A percentile compares a stretch with the other conserved stretches of the same genome.
phyloP scores from a whole-genome alignment of 140 eudicot genomes.

The Oenanthe javanica region DNA sequence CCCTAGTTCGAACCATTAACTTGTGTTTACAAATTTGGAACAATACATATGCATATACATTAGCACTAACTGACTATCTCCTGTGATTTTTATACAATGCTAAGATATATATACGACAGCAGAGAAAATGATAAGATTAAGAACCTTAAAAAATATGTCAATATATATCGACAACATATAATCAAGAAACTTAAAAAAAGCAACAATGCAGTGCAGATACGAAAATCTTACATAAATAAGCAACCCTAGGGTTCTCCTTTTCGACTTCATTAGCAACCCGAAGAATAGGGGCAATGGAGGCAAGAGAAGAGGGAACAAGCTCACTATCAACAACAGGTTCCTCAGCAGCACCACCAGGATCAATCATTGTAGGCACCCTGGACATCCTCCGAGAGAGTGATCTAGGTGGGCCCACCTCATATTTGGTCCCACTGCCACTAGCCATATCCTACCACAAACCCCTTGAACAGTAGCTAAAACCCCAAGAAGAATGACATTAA shows the following conservation, averaged over 20 bases:
- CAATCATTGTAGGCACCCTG: slow-evolving; percentile 42
- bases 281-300: slow-evolving; percentile 83
- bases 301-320: slow-evolving; percentile 83
- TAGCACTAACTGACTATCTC: too few species aligned
- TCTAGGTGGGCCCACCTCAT: slow-evolving; percentile 38
- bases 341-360: slow-evolving; percentile 32
- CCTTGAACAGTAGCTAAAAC: background rate
- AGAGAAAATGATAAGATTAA: background rate
- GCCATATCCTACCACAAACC: slow-evolving; percentile 38
- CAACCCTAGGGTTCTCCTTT: slow-evolving; percentile 78
- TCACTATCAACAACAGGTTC: slow-evolving; percentile 69
- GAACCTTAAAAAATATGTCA: background rate
- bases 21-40: background rate
- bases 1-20: background rate
- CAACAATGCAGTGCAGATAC: background rate
- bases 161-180: background rate
- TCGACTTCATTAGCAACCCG: slow-evolving; percentile 85
- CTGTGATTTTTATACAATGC: too few species aligned
- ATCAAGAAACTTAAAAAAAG: background rate
- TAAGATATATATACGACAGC: too few species aligned
- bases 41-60: background rate
- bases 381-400: slow-evolving; percentile 41
- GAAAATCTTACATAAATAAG: slow-evolving; percentile 63
- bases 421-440: slow-evolving; percentile 77
- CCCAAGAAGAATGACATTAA: background rate